Percentiles rank a stretch among this genome's conserved stretches.
Evolutionary conservation across 2,329 filamentous ascomycete genomes (phyloP).

Genomic region (Fusarium abutilonis): DNA sequence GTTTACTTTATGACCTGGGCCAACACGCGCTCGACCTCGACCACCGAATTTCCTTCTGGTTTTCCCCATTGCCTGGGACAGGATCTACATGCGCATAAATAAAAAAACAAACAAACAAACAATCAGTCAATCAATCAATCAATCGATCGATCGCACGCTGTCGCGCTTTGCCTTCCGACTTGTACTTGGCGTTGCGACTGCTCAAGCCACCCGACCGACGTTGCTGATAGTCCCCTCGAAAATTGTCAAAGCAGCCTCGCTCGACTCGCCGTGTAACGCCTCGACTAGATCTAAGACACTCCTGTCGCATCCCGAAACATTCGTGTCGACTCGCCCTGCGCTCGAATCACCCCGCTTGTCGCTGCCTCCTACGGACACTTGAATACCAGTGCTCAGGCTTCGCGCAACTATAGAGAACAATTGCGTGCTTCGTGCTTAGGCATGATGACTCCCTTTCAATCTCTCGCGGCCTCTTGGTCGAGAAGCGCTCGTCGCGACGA

Average conservation of each 20-base stretch:
- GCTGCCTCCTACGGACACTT: conserved; percentile 26
- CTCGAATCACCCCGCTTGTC: conserved; percentile 13
- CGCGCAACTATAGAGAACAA: conserved; percentile 24
- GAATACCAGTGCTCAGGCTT: conserved; percentile 23
- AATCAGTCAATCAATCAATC: conserved; percentile 18
- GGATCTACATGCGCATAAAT: conserved; percentile 17
- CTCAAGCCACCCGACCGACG: conserved; percentile 10
- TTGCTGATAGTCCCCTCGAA: conserved; percentile 17
- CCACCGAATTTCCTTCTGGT: conserved; percentile 24
- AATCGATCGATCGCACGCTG: conserved; percentile 21
- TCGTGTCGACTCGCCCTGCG: conserved; percentile 29
- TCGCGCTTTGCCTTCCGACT: conserved; percentile 6
- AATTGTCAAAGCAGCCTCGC: conserved; percentile 9
- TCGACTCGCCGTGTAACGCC: conserved; percentile 20
- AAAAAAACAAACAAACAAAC: too few relatives aligned
- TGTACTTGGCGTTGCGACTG: neutral
- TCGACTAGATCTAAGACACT: conserved; percentile 38
- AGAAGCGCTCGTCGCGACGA: conserved; percentile 55
- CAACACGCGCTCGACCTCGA: conserved; percentile 18
- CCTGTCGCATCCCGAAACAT: conserved; percentile 41
- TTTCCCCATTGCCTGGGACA: conserved; percentile 14
- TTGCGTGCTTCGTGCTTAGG: conserved; percentile 41
- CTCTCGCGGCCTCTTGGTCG: conserved; percentile 57
- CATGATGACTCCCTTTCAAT: conserved; percentile 63
- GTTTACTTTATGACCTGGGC: conserved; percentile 4